Evolutionary conservation across 352 stramenopile genomes (phyloP).

Genomic region (Phytopythium sindhum): DNA sequence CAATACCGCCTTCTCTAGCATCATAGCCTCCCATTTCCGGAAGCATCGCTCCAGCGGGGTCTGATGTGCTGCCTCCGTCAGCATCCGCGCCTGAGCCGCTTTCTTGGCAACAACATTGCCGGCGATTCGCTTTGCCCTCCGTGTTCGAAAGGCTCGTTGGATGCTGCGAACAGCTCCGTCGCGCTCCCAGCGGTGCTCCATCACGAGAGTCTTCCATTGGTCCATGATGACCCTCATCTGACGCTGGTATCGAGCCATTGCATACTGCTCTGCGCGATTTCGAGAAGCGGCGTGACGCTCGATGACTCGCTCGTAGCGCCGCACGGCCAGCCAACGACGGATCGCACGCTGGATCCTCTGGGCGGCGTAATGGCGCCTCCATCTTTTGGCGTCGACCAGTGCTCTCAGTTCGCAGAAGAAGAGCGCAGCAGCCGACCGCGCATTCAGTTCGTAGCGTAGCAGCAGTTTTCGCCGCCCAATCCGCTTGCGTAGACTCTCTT

Average conservation of each 20-base stretch:
- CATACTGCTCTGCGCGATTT: conserved; percentile 9
- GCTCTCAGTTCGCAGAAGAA: conserved; percentile 52
- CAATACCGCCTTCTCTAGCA: conserved; percentile 50
- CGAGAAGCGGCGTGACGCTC: conserved; percentile 15
- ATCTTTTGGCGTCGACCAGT: conserved; percentile 25
- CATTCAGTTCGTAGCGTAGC: conserved; percentile 18
- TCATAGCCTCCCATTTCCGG: conserved; percentile 40
- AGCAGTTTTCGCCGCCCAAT: conserved; percentile 11
- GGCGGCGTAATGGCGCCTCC: conserved; percentile 32
- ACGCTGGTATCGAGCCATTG: conserved; percentile 15
- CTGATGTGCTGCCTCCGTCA: conserved; percentile 32
- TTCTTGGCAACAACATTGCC: conserved; percentile 44
- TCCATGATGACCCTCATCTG: conserved; percentile 13
- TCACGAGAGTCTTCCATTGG: conserved; percentile 16
- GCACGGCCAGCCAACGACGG: conserved; percentile 38
- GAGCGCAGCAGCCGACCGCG: conserved; percentile 29
- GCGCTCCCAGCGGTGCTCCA: conserved; percentile 12
- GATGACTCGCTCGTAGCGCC: conserved; percentile 37
- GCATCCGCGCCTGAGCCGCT: conserved; percentile 36
- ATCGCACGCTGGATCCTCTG: conserved; percentile 41
- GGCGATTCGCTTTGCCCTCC: conserved; percentile 37
- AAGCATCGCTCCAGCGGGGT: conserved; percentile 66
- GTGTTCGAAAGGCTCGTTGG: conserved; percentile 45
- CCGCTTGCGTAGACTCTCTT: conserved; percentile 8
- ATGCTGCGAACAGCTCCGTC: conserved; percentile 33